Percentiles rank a stretch among this genome's conserved stretches.
Conservation (phyloP, 306 rosid genomes). For the Vigna radiata region DNA sequence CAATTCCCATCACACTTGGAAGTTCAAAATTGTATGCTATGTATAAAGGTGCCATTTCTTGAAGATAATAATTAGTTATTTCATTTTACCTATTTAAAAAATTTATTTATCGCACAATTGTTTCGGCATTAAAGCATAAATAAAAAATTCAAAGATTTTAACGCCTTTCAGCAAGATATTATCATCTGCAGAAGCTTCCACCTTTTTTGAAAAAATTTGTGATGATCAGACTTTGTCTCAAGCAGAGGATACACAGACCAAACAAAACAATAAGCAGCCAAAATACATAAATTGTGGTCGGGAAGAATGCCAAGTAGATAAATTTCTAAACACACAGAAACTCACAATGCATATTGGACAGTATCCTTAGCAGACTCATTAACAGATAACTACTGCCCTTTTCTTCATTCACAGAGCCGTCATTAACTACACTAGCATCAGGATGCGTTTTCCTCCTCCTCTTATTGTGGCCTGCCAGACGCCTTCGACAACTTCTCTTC, state of each 20-base stretch:
- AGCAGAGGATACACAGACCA: constrained; percentile 6
- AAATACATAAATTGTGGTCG: constrained; percentile 3
- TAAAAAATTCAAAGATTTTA: constrained; percentile 1
- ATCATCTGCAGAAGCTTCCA: constrained; percentile 15
- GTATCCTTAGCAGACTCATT: constrained; percentile 78
- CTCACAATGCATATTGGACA: constrained; percentile 89
- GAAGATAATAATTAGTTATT: not conserved
- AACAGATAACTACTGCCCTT: constrained; percentile 76
- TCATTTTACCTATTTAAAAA: constrained; percentile 1
- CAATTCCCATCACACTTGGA: not conserved
- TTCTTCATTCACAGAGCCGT: constrained; percentile 72
- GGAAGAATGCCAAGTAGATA: constrained; percentile 32
- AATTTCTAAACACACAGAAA: constrained; percentile 32
- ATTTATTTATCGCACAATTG: constrained; percentile 13
- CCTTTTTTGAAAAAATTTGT: not conserved
- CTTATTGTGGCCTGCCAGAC: constrained; percentile 93
- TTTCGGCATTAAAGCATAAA: constrained; percentile 24
- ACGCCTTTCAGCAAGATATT: not conserved
- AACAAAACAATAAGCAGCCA: constrained; percentile 21
- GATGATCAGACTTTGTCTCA: constrained; percentile 15
- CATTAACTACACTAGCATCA: constrained; percentile 61
- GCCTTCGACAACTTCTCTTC: constrained; percentile 95
- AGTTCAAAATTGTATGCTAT: not conserved
- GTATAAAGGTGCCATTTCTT: not conserved
- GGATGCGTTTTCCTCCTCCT: constrained; percentile 91